A percentile compares a stretch with the other conserved stretches of the same genome.
Conservation (phyloP, 2,329 filamentous ascomycete species). For the Nakataea oryzae region DNA sequence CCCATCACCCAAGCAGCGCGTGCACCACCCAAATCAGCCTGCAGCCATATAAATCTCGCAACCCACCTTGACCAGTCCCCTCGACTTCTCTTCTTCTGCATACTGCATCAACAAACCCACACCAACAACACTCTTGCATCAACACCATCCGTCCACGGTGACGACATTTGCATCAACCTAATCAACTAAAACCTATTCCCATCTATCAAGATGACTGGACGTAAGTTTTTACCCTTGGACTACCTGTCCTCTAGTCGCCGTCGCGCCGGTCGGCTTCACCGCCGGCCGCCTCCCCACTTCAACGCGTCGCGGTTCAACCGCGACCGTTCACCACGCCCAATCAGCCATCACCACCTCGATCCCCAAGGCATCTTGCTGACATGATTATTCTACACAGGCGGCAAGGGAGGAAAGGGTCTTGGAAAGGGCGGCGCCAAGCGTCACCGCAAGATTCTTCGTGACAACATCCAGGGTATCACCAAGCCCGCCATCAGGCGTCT, state of each 20-base stretch:
- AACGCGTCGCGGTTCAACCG: conserved; percentile 18
- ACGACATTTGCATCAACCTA: conserved; percentile 20
- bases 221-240: conserved; percentile 42
- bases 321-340: conserved; percentile 6
- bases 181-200: conserved; percentile 19
- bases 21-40: neutral
- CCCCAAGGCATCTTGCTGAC: neutral
- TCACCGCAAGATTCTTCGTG: conserved; percentile 97
- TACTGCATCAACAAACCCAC: conserved; percentile 17
- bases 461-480: conserved; percentile 99
- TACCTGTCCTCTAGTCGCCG: neutral
- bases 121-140: conserved; percentile 16
- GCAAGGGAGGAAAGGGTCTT: conserved; percentile 95
- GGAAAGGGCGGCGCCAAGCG: conserved; percentile 98
- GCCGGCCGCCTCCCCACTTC: neutral
- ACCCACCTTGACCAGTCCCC: conserved; percentile 5
- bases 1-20: conserved; percentile 1
- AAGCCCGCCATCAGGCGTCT: conserved; percentile 98
- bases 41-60: conserved; percentile 2
- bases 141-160: conserved; percentile 17
- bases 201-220: conserved; percentile 57
- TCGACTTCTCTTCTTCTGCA: conserved; percentile 4
- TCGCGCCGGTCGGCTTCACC: neutral
- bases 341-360: conserved; percentile 1
- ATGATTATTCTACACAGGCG: conserved; percentile 44